Conservation (phyloP, 805 yeast genomes). For the Saccharomyces eubayanus region DNA sequence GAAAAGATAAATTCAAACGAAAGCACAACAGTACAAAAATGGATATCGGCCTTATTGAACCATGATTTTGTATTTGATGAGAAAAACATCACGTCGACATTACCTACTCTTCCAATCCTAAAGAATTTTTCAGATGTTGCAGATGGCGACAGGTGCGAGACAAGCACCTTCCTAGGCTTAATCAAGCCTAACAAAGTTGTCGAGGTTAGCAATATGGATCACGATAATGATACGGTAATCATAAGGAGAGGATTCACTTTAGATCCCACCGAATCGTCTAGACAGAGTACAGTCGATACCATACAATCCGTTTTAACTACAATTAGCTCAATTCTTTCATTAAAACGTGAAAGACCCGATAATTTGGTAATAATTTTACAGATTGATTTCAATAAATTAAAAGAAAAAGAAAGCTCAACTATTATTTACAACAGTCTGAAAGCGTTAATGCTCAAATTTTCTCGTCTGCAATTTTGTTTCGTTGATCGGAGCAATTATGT, state of each 20-base stretch:
- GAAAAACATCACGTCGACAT: constrained; percentile 26
- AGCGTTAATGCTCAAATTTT: constrained; percentile 17
- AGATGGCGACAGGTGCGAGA: background rate
- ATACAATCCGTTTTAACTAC: constrained; percentile 19
- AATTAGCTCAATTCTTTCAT: constrained; percentile 23
- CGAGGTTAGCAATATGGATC: constrained; percentile 12
- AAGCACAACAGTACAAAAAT: constrained; percentile 31
- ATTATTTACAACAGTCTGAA: constrained; percentile 18
- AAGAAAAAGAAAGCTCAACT: constrained; percentile 4
- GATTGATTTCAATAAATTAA: constrained; percentile 15
- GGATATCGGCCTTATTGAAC: constrained; percentile 36
- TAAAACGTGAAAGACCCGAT: constrained; percentile 23
- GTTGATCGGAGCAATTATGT: constrained; percentile 17
- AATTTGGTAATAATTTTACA: constrained; percentile 25
- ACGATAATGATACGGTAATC: constrained; percentile 14
- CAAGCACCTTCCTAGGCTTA: constrained; percentile 15
- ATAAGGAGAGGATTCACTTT: constrained; percentile 18
- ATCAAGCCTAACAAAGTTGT: constrained; percentile 13
- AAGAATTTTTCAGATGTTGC: constrained; percentile 4
- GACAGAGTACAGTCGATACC: constrained; percentile 4
- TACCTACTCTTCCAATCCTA: constrained; percentile 19
- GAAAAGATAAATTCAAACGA: constrained; percentile 25
- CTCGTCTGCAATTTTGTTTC: constrained; percentile 12
- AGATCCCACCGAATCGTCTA: background rate
- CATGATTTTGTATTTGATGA: constrained; percentile 26